Evolutionary conservation across 2,329 filamentous ascomycete genomes (phyloP), one percentile per base, ranked within the genome.

Genomic region (Talaromyces sp.): DNA sequence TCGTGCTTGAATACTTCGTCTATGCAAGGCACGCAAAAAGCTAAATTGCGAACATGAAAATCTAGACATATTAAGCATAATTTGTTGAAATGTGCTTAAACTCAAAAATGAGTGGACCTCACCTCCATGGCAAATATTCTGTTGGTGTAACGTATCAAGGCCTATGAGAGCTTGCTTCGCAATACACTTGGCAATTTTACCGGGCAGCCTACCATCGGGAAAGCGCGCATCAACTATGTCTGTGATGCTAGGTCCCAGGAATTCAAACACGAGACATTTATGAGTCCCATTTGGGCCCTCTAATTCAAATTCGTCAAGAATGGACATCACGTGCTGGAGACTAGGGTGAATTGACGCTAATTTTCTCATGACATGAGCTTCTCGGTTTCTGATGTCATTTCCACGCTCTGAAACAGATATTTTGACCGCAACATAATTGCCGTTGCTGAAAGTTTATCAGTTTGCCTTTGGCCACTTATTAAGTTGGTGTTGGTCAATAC

Each of bases 41-140:
- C 64, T n/a, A 73, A 52, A 63, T 73, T 72, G 52, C 67, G 65
- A 9, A 65, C 67, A 57, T 71, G 67, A 0, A 72, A 46, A 60
- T 72, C 69, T 71, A 61, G 56, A 27, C 32, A 32, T 58, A 26
- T 51, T 70, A 17, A 68, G 61, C 52, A 64, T 32, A 55, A 17
- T 59, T 32, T 14, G 63, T 46, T 55, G 53, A n/a, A n/a, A n/a
- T 31, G 19, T 50, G 3, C 3, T 19, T 9, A 14, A 19, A 21
- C 6, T 17, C 14, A 17, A 57, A 50, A 43, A 49, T 56, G 50
- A 50, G 19, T 29, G 32, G 55, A 19, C 62, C 51, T 4, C 63
- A 71, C 70, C 77, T 64, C 78, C 75, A 68, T 80, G 76, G 38
- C 71, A 70, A 62, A 80, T 71, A 21, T 70, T 69, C 35, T 72